Evolutionary conservation across 192 early-diverging fungal genomes (phyloP), one percentile per base, ranked within the genome.

Genomic region (Helicostylum pulchrum): DNA sequence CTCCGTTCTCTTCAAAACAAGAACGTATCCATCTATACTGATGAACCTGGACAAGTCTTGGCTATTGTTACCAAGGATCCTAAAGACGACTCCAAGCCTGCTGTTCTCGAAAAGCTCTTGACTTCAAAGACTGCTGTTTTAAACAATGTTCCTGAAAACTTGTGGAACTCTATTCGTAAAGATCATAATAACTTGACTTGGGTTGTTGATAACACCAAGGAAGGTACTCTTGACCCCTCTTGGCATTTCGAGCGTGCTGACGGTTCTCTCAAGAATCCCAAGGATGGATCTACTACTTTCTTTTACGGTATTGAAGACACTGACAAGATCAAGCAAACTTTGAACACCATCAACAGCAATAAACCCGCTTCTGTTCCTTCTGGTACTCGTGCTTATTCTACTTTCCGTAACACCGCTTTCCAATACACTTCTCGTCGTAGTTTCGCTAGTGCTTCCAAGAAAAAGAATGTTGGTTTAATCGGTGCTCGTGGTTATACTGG

Each of bases 401-500:
- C 90, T 2, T 71, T 68, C 50, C 58, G 48, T 20, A 50, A 72
- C 30, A 59, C 48, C 17, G 47, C 78, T 10, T 70, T 65, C 30
- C 47, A 55, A n/a, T 23, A 44, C 23, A 63, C 47, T 1, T 66
- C 77, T 15, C 87, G 83, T 34, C 88, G 88, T 65, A 72, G 79
- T 54, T 92, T 85, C 76, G 76, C 82, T 45, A 87, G 84, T 12
- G 57, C 53, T 15, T 55, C 74, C 17, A 42, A 26, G 7, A 21
- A 64, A 15, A 70, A 77, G 69, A 81, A 79, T 51, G 85, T 99
- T 43, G 96, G 96, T 26, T 80, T 99, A 32, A 95, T 99, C 63
- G 97, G 97, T 43, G 97, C 97, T 26, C 92, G 97, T 59, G 97
- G 97, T 20, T 94, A 90, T 74, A 99, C 97, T 20, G 97, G 97